Evolutionary conservation across 176 grass and related monocot genomes (phyloP).

Genomic region (Rhynchospora pubera): DNA sequence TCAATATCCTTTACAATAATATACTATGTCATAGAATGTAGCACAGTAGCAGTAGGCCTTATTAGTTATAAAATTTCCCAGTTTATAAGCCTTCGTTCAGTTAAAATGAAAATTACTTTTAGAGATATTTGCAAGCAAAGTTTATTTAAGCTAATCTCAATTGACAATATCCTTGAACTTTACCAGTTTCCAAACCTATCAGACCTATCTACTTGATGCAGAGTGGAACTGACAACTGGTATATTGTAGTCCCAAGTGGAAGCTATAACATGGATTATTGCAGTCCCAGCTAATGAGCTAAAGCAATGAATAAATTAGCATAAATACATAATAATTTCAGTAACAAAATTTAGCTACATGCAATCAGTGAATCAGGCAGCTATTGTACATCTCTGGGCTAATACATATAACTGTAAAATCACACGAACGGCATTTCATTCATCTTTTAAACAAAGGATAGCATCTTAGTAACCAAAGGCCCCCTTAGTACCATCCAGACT

Average conservation of each 20-base stretch:
- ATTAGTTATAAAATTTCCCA: not conserved
- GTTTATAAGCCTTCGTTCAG: too few relatives aligned
- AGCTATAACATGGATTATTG: not conserved
- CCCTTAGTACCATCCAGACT: conserved; percentile 33
- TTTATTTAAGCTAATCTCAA: not conserved
- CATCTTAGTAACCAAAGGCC: conserved; percentile 23
- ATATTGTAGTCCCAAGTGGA: not conserved
- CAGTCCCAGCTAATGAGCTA: not conserved
- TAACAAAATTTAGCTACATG: not conserved
- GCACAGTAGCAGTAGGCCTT: not conserved
- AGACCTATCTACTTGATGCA: not conserved
- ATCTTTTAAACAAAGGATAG: not conserved
- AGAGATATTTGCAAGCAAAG: not conserved
- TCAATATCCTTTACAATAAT: not conserved
- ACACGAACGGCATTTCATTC: not conserved
- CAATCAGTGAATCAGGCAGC: not conserved
- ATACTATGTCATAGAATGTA: not conserved
- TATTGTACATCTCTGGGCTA: not conserved
- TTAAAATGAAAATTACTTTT: too few relatives aligned
- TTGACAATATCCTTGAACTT: not conserved
- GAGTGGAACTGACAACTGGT: not conserved
- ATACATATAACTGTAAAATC: not conserved
- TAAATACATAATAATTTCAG: not conserved
- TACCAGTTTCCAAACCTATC: not conserved
- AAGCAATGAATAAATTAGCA: not conserved